phyloP scores from a whole-genome alignment of 352 stramenopile genomes.

The Globisporangium parvum region DNA sequence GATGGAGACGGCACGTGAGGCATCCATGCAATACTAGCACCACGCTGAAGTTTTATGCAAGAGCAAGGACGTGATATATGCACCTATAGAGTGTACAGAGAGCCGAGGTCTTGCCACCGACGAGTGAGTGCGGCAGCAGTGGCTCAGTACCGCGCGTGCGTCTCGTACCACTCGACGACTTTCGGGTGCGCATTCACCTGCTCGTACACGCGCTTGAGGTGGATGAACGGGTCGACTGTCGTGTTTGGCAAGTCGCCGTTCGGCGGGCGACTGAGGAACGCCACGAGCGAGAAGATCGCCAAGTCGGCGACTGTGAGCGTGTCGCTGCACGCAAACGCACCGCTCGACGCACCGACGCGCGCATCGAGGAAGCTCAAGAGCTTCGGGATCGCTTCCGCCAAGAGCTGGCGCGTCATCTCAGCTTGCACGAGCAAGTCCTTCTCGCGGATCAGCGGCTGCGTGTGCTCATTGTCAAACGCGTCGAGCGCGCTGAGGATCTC shows the following conservation, averaged over 20 bases:
- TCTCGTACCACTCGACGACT: conserved; percentile 38
- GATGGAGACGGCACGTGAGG: neutral
- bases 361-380: conserved; percentile 33
- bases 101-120: neutral
- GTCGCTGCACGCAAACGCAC: conserved; percentile 21
- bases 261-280: conserved; percentile 27
- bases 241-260: conserved; percentile 19
- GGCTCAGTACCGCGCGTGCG: conserved; percentile 3
- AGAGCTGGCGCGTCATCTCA: conserved; percentile 17
- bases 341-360: conserved; percentile 24
- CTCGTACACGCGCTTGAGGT: conserved; percentile 27
- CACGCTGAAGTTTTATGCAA: too few relatives aligned
- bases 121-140: too few relatives aligned
- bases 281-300: conserved; percentile 37
- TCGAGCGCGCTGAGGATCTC: conserved; percentile 39
- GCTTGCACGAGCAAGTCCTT: conserved; percentile 21
- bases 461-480: conserved; percentile 29
- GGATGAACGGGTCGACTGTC: conserved; percentile 22
- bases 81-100: too few relatives aligned
- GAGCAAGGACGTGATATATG: too few relatives aligned
- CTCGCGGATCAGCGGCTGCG: conserved; percentile 26
- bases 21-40: neutral
- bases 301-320: conserved; percentile 44
- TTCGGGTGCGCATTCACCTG: conserved; percentile 29
- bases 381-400: conserved; percentile 28